A percentile compares a stretch with the other conserved stretches of the same genome.
Conservation (phyloP, 2,329 filamentous ascomycete genomes). For the Apiospora phragmitis region DNA sequence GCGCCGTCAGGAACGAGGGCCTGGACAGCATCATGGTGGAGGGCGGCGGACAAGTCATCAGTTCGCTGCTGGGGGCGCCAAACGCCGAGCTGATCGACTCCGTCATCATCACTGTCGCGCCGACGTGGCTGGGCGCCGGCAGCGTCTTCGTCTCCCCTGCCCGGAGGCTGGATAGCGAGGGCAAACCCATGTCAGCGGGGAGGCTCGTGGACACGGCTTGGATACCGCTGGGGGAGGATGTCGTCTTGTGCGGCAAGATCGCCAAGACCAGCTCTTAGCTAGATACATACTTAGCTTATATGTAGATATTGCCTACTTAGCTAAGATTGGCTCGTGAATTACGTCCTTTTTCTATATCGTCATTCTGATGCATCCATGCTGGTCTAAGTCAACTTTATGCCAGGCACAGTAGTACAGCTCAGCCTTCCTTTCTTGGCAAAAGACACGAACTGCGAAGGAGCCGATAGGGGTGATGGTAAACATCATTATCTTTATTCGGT, state of each 20-base stretch:
- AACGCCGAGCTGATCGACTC: slow-evolving; percentile 68
- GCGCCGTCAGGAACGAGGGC: slow-evolving; percentile 56
- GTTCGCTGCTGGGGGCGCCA: slow-evolving; percentile 68
- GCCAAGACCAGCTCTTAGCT: neutral
- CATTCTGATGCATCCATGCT: too few species aligned
- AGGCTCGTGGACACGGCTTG: slow-evolving; percentile 69
- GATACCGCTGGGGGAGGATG: slow-evolving; percentile 79
- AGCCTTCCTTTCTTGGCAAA: too few species aligned
- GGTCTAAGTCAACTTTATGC: too few species aligned
- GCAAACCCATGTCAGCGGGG: slow-evolving; percentile 58
- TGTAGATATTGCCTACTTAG: neutral
- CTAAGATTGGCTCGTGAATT: neutral
- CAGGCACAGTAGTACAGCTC: too few species aligned
- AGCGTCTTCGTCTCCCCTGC: slow-evolving; percentile 78
- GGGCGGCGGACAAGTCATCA: slow-evolving; percentile 81
- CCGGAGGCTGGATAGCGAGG: slow-evolving; percentile 49
- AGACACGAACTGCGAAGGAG: too few species aligned
- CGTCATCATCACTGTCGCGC: slow-evolving; percentile 86
- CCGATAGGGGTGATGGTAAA: neutral
- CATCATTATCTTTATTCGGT: neutral
- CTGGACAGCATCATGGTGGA: slow-evolving; percentile 87
- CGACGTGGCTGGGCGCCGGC: slow-evolving; percentile 82
- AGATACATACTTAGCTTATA: neutral
- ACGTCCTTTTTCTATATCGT: neutral
- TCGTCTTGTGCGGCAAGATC: slow-evolving; percentile 72